phyloP scores from a whole-genome alignment of 768 basidiomycete genomes.

The Neoboletus subvelutipes region DNA sequence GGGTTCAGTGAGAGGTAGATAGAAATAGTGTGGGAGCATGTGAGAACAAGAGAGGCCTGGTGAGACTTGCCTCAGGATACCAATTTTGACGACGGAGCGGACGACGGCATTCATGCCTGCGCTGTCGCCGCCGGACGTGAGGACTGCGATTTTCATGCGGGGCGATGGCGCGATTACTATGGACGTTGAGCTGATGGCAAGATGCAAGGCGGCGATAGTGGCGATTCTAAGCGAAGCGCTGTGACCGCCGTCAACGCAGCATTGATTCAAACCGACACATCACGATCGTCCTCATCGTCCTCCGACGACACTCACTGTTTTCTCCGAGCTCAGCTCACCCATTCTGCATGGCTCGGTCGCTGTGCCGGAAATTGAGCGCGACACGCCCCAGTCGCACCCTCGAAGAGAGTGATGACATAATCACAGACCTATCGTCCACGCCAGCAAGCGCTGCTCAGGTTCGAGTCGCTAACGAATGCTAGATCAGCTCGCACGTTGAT shows the following conservation, averaged over 20 bases:
- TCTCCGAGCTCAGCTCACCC: not conserved
- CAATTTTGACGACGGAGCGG: conserved; percentile 88
- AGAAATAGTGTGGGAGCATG: not conserved
- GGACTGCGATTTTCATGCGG: conserved; percentile 84
- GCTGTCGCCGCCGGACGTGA: conserved; percentile 96
- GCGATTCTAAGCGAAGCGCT: not conserved
- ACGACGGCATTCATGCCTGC: conserved; percentile 98
- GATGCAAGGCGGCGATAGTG: not conserved
- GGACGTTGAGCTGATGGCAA: not conserved
- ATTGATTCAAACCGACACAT: not conserved
- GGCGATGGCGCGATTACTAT: not conserved
- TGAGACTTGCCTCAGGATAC: conserved; percentile 75
- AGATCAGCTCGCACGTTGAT: conserved; percentile 1
- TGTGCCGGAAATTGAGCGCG: conserved; percentile 1
- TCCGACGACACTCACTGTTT: not conserved
- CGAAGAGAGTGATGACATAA: conserved; percentile 14
- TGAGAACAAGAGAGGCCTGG: not conserved
- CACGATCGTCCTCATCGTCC: not conserved
- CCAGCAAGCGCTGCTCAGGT: not conserved
- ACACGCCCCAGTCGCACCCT: not conserved
- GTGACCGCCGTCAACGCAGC: too few species aligned
- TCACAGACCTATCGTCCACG: not conserved
- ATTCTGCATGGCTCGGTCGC: not conserved
- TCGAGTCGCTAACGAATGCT: not conserved
- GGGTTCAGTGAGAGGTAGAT: not conserved